Conservation (phyloP, 768 basidiomycete genomes). For the Russula foetens region DNA sequence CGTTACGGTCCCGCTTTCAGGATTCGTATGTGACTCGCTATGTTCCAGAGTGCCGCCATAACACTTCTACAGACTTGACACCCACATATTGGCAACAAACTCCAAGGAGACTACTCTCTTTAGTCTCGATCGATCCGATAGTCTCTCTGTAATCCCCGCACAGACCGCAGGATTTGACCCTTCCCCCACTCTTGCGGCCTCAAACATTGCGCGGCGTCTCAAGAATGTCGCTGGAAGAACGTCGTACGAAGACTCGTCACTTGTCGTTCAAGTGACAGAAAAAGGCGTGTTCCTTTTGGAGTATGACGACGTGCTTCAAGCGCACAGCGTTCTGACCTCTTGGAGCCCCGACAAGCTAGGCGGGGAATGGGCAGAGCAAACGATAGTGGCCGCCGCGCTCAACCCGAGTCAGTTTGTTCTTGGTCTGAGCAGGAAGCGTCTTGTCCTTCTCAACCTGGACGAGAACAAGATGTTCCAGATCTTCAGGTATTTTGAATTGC, state of each 20-base stretch:
- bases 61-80: constrained; percentile 35
- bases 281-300: constrained; percentile 48
- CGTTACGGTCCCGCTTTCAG: constrained; percentile 40
- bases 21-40: constrained; percentile 37
- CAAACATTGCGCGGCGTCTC: constrained; percentile 41
- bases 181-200: constrained; percentile 54
- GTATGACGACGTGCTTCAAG: constrained; percentile 37
- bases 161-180: constrained; percentile 37
- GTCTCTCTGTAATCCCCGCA: constrained; percentile 33
- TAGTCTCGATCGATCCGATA: constrained; percentile 39
- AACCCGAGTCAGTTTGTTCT: constrained; percentile 62
- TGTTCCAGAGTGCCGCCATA: background rate
- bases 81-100: constrained; percentile 55
- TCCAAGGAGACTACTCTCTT: constrained; percentile 47
- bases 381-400: constrained; percentile 61
- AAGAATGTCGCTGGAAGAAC: constrained; percentile 17
- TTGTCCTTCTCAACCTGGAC: constrained; percentile 44
- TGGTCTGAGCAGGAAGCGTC: constrained; percentile 44
- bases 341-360: constrained; percentile 31
- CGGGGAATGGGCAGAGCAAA: constrained; percentile 25
- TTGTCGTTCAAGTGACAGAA: constrained; percentile 67
- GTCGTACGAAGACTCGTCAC: constrained; percentile 38
- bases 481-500: constrained; percentile 25
- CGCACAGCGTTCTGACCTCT: constrained; percentile 35
- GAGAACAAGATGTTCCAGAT: constrained; percentile 32